Evolutionary conservation across 2,329 filamentous ascomycete species (phyloP), one percentile per base, ranked within the genome.

Genomic region (Hypoxylon sp.): DNA sequence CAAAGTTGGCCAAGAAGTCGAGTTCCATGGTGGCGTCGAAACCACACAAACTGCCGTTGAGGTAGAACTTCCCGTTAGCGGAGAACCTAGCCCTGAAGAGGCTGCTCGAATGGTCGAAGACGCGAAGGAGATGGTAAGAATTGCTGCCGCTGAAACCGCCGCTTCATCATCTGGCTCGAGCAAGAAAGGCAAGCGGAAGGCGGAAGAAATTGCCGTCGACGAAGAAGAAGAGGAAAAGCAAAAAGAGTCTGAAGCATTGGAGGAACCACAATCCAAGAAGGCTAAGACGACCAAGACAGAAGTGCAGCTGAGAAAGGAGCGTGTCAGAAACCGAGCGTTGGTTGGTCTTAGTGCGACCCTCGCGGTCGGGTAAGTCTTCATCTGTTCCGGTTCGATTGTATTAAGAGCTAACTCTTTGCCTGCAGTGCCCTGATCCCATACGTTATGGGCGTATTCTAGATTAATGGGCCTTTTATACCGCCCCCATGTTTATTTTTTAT

Each of bases 81-180:
- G 93, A 67, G 85, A 94, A 7, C 90, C 92, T 0, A 87, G 90
- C 11, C 89, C 93, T 0, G 91, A 94, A 70, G 92, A 96, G 74
- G 90, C 94, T 1, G 87, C 91, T 63, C 87, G 90, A 60, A 94
- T 98, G 91, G 91, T 98, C 65, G 90, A 90, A 28, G 90, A 93
- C 75, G 96, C 96, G 32, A 93, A 91, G 81, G 88, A 90, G 72
- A 97, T 98, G 93, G 94, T 98, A 4, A 87, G 91, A 68, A 89
- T 89, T 71, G 90, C 90, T 32, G 84, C 90, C 66, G 87, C 85
- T 63, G 80, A 83, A 81, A 70, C 75, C 77, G 67, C 84, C 5
- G 79, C 80, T 41, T 76, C 81, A 41, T 76, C 81, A 38, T 76
- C 81, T 14, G 75, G 73, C 6, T 78, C 79, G 32, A 78, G 80